Percentiles rank a stretch among this genome's conserved stretches.
These are phyloP conservation scores for Annona squamosa DNA, from an alignment of 164 flowering plant species.

Conservation along the genomic window DNA sequence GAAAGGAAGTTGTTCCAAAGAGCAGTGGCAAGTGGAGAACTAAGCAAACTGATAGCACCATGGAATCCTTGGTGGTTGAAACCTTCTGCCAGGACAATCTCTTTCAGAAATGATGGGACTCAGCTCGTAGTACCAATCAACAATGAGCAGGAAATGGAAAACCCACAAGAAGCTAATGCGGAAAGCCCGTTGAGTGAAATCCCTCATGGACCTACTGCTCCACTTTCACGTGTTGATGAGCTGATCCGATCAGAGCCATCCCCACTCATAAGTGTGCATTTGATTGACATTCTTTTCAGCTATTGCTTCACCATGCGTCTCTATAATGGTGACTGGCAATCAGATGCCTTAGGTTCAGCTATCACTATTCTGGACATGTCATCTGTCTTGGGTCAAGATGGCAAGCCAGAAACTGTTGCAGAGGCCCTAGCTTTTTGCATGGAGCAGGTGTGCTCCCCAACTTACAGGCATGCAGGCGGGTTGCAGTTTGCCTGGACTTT, in stretches of 20 bases:
- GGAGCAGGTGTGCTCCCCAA: constrained; percentile 74
- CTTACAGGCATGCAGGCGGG: constrained; percentile 65
- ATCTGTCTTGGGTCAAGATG: constrained; percentile 58
- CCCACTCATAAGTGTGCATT: constrained; percentile 61
- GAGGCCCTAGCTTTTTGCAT: constrained; percentile 59
- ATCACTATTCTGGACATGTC: constrained; percentile 55
- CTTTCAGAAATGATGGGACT: constrained; percentile 57
- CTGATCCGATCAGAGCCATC: constrained; percentile 60
- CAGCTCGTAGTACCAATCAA: constrained; percentile 51
- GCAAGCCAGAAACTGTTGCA: constrained; percentile 49
- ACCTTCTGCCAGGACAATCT: constrained; percentile 55
- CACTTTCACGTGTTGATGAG: constrained; percentile 47
- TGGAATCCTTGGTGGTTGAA: constrained; percentile 97
- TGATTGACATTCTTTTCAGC: constrained; percentile 70
- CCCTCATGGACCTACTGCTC: constrained; percentile 73
- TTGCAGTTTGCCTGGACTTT: constrained; percentile 52
- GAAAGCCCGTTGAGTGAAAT: constrained; percentile 30
- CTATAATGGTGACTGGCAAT: constrained; percentile 86
- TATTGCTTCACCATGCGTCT: constrained; percentile 88
- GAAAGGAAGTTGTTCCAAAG: constrained; percentile 64
- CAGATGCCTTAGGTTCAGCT: constrained; percentile 63
- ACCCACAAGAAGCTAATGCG: constrained; percentile 13
- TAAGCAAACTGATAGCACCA: constrained; percentile 80
- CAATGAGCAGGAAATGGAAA: constrained; percentile 14
- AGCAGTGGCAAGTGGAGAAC: constrained; percentile 84